Evolutionary conservation across 306 rosid species (phyloP), one percentile per base, ranked within the genome.

Genomic region (Quercus wislizeni): DNA sequence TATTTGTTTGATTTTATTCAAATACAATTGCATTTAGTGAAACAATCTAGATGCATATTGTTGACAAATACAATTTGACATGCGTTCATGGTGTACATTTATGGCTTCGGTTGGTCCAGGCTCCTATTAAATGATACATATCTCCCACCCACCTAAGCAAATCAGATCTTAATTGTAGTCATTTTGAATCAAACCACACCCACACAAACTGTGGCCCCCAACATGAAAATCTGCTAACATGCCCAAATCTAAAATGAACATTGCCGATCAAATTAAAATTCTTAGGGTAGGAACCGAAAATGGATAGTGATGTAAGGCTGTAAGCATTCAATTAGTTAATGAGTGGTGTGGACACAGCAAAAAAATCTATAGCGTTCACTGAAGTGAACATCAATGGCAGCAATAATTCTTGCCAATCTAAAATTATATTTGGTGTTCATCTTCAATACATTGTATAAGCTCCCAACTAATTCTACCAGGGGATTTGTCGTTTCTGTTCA

Each of bases 401-500:
- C 77, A 76, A 80, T 56, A 75, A 43, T 57, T 21, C 78, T 78
- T 68, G 76, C 82, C 75, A 77, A 76, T 77, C 74, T 41, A 25
- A 73, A 68, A 38, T 19, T 69, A 41, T 43, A 55, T 67, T 38
- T 2, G 51, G 54, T 59, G 74, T 77, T 75, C 71, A 52, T 27
- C 76, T 63, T 58, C 21, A 28, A 61, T 19, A 71, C 21, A 21
- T 56, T 71, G 77, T 71, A 78, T 73, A 76, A 10, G 59, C 74
- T 73, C 88, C 72, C 73, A 61, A 59, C 68, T 76, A 25, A 68
- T 25, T 78, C 56, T 79, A 73, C 78, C 72, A 27, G 76, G 76
- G 19, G 65, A 71, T 82, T 79, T 49, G 54, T 82, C 21, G 21
- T 71, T 51, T 54, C 76, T 61, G 76, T 79, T 88, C 88, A 95